Evolutionary conservation across 305 asterid species (phyloP), one percentile per base, ranked within the genome.

Genomic region (Fraxinus platypoda): DNA sequence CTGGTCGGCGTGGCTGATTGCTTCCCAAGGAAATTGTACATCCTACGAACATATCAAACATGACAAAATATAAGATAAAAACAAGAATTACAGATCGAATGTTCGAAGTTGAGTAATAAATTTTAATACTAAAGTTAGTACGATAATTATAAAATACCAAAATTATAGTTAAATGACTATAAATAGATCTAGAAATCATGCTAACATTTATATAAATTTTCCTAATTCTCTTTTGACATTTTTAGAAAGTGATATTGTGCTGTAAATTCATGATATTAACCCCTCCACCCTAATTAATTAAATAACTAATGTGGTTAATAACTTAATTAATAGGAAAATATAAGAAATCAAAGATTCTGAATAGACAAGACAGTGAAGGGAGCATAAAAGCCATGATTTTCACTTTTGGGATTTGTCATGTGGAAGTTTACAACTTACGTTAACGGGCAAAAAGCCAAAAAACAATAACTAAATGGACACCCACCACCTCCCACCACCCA

Each of bases 401-500:
- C 74, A 33, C 84, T 85, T 85, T 85, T 54, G 80, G 43, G 83
- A 78, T 46, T 31, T 73, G 85, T n/a, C 82, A 70, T 13, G 57
- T 83, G 84, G 66, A 80, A 82, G 88, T 83, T 89, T 87, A 73
- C 33, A 77, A 54, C 81, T 81, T 35, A 87, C 87, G 92, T 79
- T 84, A 82, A 19, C 28, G 19, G 54, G 59, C 74, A 52, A 75
- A 43, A 76, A 74, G 23, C 70, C 59, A 8, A 68, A 62, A 85
- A 81, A 43, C 46, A 25, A 75, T 26, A 72, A 31, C 82, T 38
- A 71, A 49, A 19, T 78, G 88, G 83, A 46, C 38, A 8, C 86
- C 83, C 81, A 80, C 86, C 86, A 62, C 49, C 49, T 8, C 74
- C 41, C 80, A 31, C 35, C 35, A 34, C 37, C 37, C 41, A 84